Base-by-base conservation (phyloP, 352 stramenopile species). In the Globisporangium nodosum region DNA sequence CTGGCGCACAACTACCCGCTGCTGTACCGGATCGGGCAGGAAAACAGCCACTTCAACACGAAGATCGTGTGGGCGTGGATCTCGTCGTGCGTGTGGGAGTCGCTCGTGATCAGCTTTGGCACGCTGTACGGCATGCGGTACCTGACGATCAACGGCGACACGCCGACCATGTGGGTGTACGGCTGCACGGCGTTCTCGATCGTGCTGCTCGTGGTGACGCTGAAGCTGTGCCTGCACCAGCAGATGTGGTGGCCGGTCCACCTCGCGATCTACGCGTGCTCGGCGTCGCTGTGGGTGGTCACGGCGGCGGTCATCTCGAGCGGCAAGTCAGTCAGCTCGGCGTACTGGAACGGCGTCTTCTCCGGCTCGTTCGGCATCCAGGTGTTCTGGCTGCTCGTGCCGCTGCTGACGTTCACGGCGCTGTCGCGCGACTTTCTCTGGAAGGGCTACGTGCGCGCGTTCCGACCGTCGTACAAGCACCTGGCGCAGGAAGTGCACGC, bases 141-240 rank as follows among this genome's bases (percentile, higher is more conserved):
- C 55, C 69, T 94, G 50, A 75, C 81, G 4, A 76, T 85, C 3
- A 77, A 81, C 27, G 95, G 91, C 5, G 85, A 96, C 63, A 96
- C 92, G 46, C 83, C 87, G 8, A 96, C 88, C 50, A 88, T 98
- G 74, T 97, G 95, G 73, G 87, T 97, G 33, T 96, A 98, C 57
- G 96, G 96, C 45, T 96, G 87, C 45, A 92, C 86, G 3, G 88
- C 95, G 45, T 99, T 98, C 71, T 96, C 92, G 16, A 90, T 94
- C 60, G 79, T 98, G 35, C 76, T 99, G 48, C 79, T 98, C 45
- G 78, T 98, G n/a, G 87, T 98, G 49, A 97, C 93, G 37, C 73
- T 97, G 56, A 99, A 99, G 78, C 82, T 97, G 3, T 86, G 83
- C 55, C 61, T 94, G 49, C 81, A 92, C 49, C 82, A 94, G 61